These are phyloP conservation scores for Amanita exitialis DNA, from an alignment of 768 basidiomycete genomes.

Conservation along the genomic window DNA sequence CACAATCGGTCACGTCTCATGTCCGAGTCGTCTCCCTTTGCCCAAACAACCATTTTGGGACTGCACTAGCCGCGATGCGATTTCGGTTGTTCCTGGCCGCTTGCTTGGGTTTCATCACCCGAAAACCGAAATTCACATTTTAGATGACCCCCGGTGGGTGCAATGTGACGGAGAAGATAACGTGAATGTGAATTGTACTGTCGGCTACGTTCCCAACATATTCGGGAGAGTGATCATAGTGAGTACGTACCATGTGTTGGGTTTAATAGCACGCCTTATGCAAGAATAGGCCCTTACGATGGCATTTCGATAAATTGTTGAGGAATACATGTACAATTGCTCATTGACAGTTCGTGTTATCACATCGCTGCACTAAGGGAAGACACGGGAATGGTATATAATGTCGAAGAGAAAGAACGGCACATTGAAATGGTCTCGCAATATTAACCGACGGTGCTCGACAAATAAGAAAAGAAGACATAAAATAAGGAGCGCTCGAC, in stretches of 20 bases:
- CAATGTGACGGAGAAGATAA: conserved; percentile 43
- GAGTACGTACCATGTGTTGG: conserved; percentile 16
- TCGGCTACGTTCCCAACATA: conserved; percentile 43
- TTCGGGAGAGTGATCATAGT: conserved; percentile 36
- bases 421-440: neutral
- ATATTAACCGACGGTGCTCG: neutral
- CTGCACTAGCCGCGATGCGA: conserved; percentile 27
- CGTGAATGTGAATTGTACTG: conserved; percentile 34
- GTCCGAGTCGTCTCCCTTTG: no score
- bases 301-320: neutral
- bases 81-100: conserved; percentile 48
- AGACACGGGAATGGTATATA: neutral
- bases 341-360: neutral
- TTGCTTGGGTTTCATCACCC: conserved; percentile 40
- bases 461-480: neutral
- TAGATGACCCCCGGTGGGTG: no score
- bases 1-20: neutral
- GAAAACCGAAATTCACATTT: conserved; percentile 26
- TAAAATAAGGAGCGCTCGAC: neutral
- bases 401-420: neutral
- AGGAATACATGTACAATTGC: neutral
- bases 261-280: neutral
- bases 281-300: neutral
- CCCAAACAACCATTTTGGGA: neutral
- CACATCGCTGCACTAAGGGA: neutral